Conservation (phyloP, 352 stramenopile species). For the Phytophthora syringae region DNA sequence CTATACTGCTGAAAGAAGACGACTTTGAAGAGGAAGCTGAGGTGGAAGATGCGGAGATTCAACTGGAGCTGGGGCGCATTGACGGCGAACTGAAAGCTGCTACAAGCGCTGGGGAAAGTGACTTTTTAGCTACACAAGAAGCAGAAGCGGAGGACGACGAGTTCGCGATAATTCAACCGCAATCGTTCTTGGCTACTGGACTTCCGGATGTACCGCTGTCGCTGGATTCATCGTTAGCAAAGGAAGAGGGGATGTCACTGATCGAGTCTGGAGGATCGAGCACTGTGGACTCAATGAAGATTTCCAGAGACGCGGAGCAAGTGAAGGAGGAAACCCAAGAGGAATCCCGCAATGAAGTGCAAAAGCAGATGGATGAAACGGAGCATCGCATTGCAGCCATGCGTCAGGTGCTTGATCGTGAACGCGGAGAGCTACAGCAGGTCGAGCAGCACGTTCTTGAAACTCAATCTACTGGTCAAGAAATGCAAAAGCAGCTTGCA, state of each 20-base stretch:
- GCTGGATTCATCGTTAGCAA: neutral
- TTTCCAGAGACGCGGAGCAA: neutral
- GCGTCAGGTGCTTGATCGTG: slow-evolving; percentile 44
- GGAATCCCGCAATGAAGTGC: slow-evolving; percentile 37
- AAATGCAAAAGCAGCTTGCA: slow-evolving; percentile 57
- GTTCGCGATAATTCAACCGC: slow-evolving; percentile 17
- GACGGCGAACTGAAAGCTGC: neutral
- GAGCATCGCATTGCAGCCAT: slow-evolving; percentile 49
- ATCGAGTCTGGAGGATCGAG: slow-evolving; percentile 5
- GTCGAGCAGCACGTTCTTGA: slow-evolving; percentile 45
- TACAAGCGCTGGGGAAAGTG: neutral
- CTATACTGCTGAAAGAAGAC: slow-evolving; percentile 29
- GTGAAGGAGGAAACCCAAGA: slow-evolving; percentile 15
- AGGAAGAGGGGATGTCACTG: neutral
- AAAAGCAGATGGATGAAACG: slow-evolving; percentile 40
- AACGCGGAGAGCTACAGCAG: slow-evolving; percentile 34
- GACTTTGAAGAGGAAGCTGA: slow-evolving; percentile 32
- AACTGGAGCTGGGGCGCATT: neutral
- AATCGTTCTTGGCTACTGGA: slow-evolving; percentile 16
- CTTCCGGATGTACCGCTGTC: slow-evolving; percentile 26
- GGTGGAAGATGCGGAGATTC: neutral
- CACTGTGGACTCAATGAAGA: slow-evolving; percentile 12
- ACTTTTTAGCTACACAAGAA: slow-evolving; percentile 17
- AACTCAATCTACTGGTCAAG: slow-evolving; percentile 31
- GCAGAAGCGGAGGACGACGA: slow-evolving; percentile 20